Conservation (phyloP, 2,329 filamentous ascomycete species). For the Anisogramma anomala region DNA sequence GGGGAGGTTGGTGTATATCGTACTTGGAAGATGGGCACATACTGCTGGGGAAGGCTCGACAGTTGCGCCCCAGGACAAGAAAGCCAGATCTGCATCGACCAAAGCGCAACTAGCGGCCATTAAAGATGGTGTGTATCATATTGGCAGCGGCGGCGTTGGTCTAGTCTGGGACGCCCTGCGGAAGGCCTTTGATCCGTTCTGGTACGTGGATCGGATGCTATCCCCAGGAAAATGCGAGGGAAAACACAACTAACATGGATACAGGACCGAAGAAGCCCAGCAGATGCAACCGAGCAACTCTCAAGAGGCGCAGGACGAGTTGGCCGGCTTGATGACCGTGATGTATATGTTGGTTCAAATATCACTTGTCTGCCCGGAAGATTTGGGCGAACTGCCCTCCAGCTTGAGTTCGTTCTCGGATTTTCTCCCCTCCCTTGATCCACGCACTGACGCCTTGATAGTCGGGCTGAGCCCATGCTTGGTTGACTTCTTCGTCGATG, state of each 20-base stretch:
- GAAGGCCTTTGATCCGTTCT: constrained; percentile 39
- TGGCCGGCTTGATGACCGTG: constrained; percentile 52
- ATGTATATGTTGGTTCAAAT: constrained; percentile 50
- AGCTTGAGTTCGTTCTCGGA: constrained; percentile 39
- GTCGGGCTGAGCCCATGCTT: constrained; percentile 54
- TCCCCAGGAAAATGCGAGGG: too few species aligned
- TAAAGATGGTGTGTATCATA: constrained; percentile 38
- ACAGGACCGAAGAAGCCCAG: constrained; percentile 36
- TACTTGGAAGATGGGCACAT: constrained; percentile 59
- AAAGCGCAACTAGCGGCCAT: constrained; percentile 48
- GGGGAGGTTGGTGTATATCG: constrained; percentile 47
- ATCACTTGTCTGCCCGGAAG: constrained; percentile 39
- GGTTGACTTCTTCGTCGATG: constrained; percentile 59
- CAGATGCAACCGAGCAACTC: constrained; percentile 28
- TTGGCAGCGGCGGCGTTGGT: constrained; percentile 39
- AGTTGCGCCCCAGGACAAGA: constrained; percentile 25
- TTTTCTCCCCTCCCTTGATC: not conserved
- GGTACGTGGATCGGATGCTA: constrained; percentile 37
- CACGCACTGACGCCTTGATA: constrained; percentile 22
- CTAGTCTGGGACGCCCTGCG: constrained; percentile 41
- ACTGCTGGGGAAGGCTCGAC: constrained; percentile 39
- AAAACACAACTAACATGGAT: not conserved
- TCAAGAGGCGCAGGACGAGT: constrained; percentile 45
- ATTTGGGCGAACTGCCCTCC: constrained; percentile 33
- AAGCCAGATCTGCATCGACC: constrained; percentile 40